Base-by-base conservation (phyloP, 768 basidiomycete genomes). In the Lactarius deliciosus region DNA sequence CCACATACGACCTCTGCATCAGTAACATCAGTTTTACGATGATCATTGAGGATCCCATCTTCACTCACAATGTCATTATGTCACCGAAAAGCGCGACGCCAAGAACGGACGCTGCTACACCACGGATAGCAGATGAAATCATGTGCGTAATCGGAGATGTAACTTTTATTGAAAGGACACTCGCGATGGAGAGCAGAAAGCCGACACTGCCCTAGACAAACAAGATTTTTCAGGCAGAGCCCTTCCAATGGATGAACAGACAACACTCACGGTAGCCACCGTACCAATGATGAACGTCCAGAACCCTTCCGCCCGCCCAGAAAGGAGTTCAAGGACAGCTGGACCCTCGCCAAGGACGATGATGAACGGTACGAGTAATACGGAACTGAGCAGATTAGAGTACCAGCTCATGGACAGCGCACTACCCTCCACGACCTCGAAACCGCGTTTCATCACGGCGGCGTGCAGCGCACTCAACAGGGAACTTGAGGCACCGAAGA, bases 121-220 rank as follows among this genome's bases (percentile, higher is more conserved):
- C 95, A 62, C 96, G 90, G 5, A 96, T 93, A 22, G 96, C 96
- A 13, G 94, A 94, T 4, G 94, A 96, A 32, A 97, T 81, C 96
- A 98, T 98, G 76, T 98, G 96, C 2, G 96, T 96, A 75, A 98
- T 94, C 16, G 96, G 96, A 1, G 94, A 96, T 9, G 96, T 98
- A 68, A 98, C 91, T 76, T 98, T 96, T 81, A 98, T 97, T 30
- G 92, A 95, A 36, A 98, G 82, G 68, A 96, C 79, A 69, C 92
- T 93, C 11, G 96, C 95, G 62, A 98, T 85, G 78, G 91, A 93
- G 86, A 98, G 97, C 72, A 96, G 78, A 83, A 97, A 98, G 11
- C 96, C 96, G 61, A 97, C 79, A 20, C 84, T 79, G 38, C 95
- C 95, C 92, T 94, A 58, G 8, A 43, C 16, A 34, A 32, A 20